Evolutionary conservation across 176 grass and related monocot species (phyloP).

Genomic region (Puccinellia tenuiflora): DNA sequence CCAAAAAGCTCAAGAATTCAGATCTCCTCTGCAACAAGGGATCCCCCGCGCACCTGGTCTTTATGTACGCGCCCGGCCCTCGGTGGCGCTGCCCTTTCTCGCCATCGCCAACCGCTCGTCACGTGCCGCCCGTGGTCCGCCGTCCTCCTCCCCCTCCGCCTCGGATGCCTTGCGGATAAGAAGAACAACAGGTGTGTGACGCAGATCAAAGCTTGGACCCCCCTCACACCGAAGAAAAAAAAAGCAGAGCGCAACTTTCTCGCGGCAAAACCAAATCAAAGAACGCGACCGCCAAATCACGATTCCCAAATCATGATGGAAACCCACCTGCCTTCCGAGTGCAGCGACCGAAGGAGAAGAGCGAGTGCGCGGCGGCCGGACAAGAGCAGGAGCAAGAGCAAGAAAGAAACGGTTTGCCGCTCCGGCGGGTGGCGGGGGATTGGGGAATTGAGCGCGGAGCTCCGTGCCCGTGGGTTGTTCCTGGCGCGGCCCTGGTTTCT

Average conservation of each 20-base stretch:
- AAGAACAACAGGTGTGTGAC: conserved; percentile 41
- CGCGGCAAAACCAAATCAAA: conserved; percentile 16
- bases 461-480: conserved; percentile 37
- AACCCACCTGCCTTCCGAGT: neutral
- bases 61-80: conserved; percentile 25
- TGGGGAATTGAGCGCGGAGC: neutral
- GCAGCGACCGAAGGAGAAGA: neutral
- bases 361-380: neutral
- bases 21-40: conserved; percentile 20
- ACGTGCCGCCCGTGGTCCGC: conserved; percentile 54
- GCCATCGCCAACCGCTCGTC: conserved; percentile 61
- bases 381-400: neutral
- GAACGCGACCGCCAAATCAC: neutral
- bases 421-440: conserved; percentile 6
- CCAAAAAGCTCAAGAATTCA: conserved; percentile 3
- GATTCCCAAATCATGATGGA: neutral
- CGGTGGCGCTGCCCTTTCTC: conserved; percentile 37
- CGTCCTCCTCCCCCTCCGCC: neutral
- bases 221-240: neutral
- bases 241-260: conserved; percentile 27
- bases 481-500: conserved; percentile 24
- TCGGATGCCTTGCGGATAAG: conserved; percentile 53
- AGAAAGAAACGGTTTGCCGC: neutral
- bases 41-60: neutral
- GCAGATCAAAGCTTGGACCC: conserved; percentile 34